phyloP scores from a whole-genome alignment of 2,329 filamentous ascomycete species.

The Cladosporium halotolerans region DNA sequence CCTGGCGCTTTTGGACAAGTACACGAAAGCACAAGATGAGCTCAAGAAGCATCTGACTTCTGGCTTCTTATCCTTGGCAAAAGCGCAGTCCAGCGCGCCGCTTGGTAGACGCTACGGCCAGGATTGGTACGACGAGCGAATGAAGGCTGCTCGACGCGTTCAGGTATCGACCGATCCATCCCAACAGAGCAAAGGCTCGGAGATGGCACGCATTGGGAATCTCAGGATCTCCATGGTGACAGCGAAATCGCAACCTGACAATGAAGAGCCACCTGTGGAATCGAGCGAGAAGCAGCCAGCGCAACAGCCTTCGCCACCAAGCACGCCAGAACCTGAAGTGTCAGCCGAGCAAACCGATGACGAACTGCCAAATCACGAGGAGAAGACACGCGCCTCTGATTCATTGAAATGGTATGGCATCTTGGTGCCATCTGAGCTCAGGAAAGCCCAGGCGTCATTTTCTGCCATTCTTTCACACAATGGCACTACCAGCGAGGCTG shows the following conservation, averaged over 20 bases:
- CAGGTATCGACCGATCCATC: not conserved
- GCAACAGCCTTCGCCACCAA: slow-evolving; percentile 22
- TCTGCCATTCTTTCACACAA: slow-evolving; percentile 47
- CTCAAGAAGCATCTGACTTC: slow-evolving; percentile 50
- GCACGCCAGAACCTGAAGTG: slow-evolving; percentile 39
- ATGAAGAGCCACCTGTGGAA: not conserved
- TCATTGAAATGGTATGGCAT: slow-evolving; percentile 55
- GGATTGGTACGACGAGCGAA: slow-evolving; percentile 67
- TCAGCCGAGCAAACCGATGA: not conserved
- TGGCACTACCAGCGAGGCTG: not conserved
- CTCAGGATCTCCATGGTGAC: not conserved
- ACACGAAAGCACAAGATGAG: slow-evolving; percentile 52
- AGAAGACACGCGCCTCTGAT: slow-evolving; percentile 31
- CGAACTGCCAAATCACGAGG: not conserved
- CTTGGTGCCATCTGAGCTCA: slow-evolving; percentile 43
- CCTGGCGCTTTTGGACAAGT: slow-evolving; percentile 60
- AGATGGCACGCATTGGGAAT: not conserved
- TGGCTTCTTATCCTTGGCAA: slow-evolving; percentile 52
- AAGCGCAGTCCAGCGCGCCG: slow-evolving; percentile 65
- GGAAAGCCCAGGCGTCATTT: slow-evolving; percentile 55
- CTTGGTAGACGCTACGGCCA: slow-evolving; percentile 56
- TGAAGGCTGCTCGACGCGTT: slow-evolving; percentile 52
- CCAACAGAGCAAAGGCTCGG: not conserved
- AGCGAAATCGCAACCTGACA: not conserved
- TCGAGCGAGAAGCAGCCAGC: not conserved